These are phyloP conservation scores for Eucalyptus regnans DNA, from an alignment of 345 rosid genomes.

Conservation along the genomic window DNA sequence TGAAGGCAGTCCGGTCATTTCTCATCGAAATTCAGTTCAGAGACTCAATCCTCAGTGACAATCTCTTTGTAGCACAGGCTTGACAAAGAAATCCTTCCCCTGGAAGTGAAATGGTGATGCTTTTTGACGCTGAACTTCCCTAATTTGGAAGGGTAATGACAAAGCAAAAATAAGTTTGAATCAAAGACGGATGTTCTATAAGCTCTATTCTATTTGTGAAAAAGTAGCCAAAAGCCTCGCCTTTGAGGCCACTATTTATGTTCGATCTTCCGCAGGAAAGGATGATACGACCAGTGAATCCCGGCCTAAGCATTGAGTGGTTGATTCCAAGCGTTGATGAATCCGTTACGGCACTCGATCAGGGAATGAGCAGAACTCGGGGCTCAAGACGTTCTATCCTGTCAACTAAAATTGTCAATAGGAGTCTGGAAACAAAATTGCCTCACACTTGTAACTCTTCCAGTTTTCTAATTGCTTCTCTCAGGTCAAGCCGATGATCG, in stretches of 20 bases:
- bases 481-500: slow-evolving; percentile 27
- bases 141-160: neutral
- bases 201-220: neutral
- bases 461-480: slow-evolving; percentile 42
- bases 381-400: neutral
- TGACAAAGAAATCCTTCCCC: neutral
- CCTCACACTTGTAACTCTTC: slow-evolving; percentile 10
- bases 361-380: neutral
- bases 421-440: neutral
- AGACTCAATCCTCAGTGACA: neutral
- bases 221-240: neutral
- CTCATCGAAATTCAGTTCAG: neutral
- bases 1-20: neutral
- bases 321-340: neutral
- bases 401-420: neutral
- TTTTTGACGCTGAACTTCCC: neutral
- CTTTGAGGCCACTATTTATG: neutral
- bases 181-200: neutral
- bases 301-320: neutral
- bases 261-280: neutral
- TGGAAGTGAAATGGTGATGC: neutral
- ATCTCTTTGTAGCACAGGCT: neutral
- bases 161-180: neutral
- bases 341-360: neutral
- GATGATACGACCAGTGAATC: neutral